Conservation (phyloP, 768 basidiomycete genomes). For the Gautieria morchelliformis region DNA sequence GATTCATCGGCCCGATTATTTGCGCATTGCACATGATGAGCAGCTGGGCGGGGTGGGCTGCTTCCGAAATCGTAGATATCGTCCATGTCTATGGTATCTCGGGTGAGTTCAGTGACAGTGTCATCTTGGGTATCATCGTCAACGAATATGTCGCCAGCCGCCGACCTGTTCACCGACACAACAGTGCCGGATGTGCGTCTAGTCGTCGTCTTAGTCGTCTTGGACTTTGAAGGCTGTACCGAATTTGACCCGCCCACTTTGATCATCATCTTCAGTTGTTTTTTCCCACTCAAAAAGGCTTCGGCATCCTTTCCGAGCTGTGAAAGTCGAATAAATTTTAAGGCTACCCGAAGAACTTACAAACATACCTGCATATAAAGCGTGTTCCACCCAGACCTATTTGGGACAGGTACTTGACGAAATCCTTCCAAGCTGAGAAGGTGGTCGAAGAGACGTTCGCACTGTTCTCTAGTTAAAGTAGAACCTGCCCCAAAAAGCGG, state of each 20-base stretch:
- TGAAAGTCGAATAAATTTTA: neutral
- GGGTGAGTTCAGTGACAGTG: neutral
- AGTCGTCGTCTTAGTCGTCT: neutral
- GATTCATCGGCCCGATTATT: neutral
- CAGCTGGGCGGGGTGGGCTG: slow-evolving; percentile 2
- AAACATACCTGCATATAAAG: slow-evolving; percentile 42
- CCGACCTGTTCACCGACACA: slow-evolving; percentile 7
- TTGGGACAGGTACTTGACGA: slow-evolving; percentile 32
- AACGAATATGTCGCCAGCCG: slow-evolving; percentile 5
- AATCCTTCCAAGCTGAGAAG: slow-evolving; percentile 45
- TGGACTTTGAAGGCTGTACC: neutral
- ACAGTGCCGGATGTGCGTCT: slow-evolving; percentile 3
- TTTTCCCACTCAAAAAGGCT: slow-evolving; percentile 8
- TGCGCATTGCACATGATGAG: neutral
- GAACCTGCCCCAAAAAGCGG: slow-evolving; percentile 46
- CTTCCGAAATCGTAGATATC: slow-evolving; percentile 8
- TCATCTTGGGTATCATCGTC: slow-evolving; percentile 8
- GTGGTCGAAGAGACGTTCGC: slow-evolving; percentile 57
- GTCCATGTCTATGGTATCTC: slow-evolving; percentile 6
- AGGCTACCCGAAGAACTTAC: neutral
- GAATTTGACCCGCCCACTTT: slow-evolving; percentile 1
- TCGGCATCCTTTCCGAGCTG: slow-evolving; percentile 12
- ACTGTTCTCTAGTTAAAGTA: slow-evolving; percentile 37
- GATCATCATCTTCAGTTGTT: slow-evolving; percentile 9
- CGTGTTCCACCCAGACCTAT: slow-evolving; percentile 36